Percentiles rank a stretch among this genome's conserved stretches.
phyloP scores from a whole-genome alignment of 495 filamentous ascomycete species.

The Lindgomyces ingoldianus region DNA sequence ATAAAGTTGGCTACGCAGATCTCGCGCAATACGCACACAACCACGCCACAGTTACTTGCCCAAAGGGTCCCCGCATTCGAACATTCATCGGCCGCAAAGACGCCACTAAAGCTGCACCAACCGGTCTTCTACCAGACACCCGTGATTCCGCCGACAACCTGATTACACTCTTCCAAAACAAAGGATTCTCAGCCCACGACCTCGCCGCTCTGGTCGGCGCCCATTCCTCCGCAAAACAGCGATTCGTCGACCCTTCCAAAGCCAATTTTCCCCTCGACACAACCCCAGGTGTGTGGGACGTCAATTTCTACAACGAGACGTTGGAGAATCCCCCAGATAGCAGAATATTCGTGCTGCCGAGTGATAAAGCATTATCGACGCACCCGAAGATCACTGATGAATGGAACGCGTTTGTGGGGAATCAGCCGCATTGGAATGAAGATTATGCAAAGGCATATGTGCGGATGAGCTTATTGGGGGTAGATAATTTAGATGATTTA shows the following conservation, averaged over 20 bases:
- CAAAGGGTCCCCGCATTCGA: conserved; percentile 30
- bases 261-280: conserved; percentile 46
- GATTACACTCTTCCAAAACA: conserved; percentile 49
- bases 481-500: conserved; percentile 12
- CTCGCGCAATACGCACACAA: conserved; percentile 38
- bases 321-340: conserved; percentile 34
- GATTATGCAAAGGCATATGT: conserved; percentile 35
- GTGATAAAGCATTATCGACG: conserved; percentile 47
- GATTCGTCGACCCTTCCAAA: conserved; percentile 45
- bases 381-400: conserved; percentile 43
- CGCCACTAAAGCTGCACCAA: conserved; percentile 33
- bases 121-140: conserved; percentile 44
- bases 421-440: conserved; percentile 42
- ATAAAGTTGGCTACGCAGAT: conserved; percentile 38
- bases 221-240: conserved; percentile 51
- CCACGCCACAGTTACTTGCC: conserved; percentile 33
- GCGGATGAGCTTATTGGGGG: conserved; percentile 25
- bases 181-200: conserved; percentile 51
- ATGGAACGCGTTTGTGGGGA: conserved; percentile 42
- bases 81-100: conserved; percentile 48
- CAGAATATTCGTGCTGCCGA: conserved; percentile 50
- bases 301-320: conserved; percentile 51
- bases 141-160: conserved; percentile 41
- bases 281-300: conserved; percentile 51
- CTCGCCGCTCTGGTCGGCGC: conserved; percentile 55